Evolutionary conservation across 345 rosid species (phyloP).

Genomic region (Aquilaria malaccensis): DNA sequence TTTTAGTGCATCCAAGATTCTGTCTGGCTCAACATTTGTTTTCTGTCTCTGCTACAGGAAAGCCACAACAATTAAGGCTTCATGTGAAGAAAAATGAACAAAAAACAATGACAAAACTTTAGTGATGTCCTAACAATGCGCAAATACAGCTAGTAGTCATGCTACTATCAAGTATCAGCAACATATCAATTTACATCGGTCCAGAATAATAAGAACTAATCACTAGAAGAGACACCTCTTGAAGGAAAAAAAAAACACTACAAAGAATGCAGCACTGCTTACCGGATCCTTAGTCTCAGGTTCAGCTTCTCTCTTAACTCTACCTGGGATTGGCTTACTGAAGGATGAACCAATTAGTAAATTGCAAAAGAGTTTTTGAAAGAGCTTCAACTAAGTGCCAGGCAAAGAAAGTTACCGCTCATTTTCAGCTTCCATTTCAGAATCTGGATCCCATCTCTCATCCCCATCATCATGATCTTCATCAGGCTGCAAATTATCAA

Average conservation of each 20-base stretch:
- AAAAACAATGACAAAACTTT: not conserved
- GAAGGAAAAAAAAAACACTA: not conserved
- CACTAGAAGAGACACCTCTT: not conserved
- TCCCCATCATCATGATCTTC: constrained; percentile 63
- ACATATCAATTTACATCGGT: no score
- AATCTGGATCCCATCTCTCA: constrained; percentile 62
- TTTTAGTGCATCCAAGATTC: constrained; percentile 37
- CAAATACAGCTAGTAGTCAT: no score
- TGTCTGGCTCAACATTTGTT: constrained; percentile 40
- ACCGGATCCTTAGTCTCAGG: constrained; percentile 9
- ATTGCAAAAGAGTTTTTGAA: not conserved
- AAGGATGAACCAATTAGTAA: not conserved
- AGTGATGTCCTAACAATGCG: not conserved
- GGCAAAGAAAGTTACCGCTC: constrained; percentile 35
- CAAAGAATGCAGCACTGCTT: not conserved
- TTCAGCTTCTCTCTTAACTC: constrained; percentile 15
- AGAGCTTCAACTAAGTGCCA: not conserved
- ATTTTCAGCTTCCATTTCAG: constrained; percentile 59
- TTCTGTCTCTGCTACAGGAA: constrained; percentile 47
- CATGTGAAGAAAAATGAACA: not conserved
- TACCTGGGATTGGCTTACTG: constrained; percentile 13
- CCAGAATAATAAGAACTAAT: not conserved
- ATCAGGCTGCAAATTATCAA: constrained; percentile 34
- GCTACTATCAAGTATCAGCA: no score
- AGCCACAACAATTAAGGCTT: not conserved